Percentiles rank a stretch among this genome's conserved stretches.
phyloP scores from a whole-genome alignment of 352 stramenopile genomes.

The Globisporangium echinulatum region DNA sequence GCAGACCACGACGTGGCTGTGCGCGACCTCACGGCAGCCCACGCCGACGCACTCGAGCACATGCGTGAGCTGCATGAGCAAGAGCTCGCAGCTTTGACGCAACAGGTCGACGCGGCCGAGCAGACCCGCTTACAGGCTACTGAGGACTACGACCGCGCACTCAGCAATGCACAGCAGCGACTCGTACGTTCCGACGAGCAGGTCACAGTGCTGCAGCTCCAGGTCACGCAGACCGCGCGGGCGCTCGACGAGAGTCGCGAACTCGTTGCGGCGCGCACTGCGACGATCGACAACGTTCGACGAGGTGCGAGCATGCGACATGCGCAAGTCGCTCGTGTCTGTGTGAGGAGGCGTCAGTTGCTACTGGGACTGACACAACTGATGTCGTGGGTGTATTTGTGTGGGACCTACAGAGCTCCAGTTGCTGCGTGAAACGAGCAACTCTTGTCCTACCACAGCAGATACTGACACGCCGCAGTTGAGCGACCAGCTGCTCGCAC shows the following conservation, averaged over 20 bases:
- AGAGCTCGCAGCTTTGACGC: not conserved
- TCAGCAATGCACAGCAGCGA: not conserved
- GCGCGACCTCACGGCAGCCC: not conserved
- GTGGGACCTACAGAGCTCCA: constrained; percentile 19
- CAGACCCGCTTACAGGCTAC: no score
- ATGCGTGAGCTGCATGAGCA: not conserved
- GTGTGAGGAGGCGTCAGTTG: not conserved
- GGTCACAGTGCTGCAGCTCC: constrained; percentile 3
- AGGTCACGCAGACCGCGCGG: constrained; percentile 13
- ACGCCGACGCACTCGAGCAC: not conserved
- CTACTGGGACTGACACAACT: not conserved
- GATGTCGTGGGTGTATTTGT: not conserved
- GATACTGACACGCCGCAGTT: constrained; percentile 5
- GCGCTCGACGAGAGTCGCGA: constrained; percentile 24
- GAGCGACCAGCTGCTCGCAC: constrained; percentile 24
- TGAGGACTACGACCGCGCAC: no score
- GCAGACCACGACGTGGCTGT: not conserved
- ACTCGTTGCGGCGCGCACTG: constrained; percentile 24
- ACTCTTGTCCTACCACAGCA: constrained; percentile 1
- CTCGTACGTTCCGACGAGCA: not conserved
- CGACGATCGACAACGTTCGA: constrained; percentile 47
- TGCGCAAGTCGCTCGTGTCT: no score
- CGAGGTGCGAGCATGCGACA: constrained; percentile 22
- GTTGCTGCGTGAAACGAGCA: constrained; percentile 18
- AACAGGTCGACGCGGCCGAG: not conserved